Evolutionary conservation across 2,329 filamentous ascomycete genomes (phyloP).

Genomic region (Beauveria sp.): DNA sequence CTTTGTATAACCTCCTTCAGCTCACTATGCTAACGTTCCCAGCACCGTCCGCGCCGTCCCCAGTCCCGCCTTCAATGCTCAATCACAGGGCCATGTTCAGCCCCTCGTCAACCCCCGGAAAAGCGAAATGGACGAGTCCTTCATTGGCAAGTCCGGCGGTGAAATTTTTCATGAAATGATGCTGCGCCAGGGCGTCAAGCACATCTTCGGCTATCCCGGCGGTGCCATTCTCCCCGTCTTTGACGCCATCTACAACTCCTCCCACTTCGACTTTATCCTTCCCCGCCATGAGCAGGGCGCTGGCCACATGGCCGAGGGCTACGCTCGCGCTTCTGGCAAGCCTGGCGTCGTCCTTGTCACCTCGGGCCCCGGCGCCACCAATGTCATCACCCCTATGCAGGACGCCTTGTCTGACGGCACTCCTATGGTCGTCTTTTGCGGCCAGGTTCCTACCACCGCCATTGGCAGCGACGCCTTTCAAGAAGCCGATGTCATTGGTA

Average conservation of each 20-base stretch:
- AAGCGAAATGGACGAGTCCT: constrained; percentile 73
- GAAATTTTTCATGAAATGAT: constrained; percentile 99
- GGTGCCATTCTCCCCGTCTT: constrained; percentile 96
- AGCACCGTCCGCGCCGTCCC: constrained; percentile 48
- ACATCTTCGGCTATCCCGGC: constrained; percentile 89
- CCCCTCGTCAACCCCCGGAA: constrained; percentile 54
- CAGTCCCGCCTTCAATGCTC: constrained; percentile 53
- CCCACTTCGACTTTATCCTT: constrained; percentile 92
- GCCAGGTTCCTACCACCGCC: constrained; percentile 81
- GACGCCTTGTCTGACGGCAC: constrained; percentile 93
- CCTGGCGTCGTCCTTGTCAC: constrained; percentile 95
- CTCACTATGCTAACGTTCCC: constrained; percentile 6
- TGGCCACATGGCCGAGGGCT: constrained; percentile 97
- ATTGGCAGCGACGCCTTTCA: constrained; percentile 97
- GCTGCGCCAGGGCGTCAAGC: constrained; percentile 83
- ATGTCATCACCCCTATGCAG: constrained; percentile 93
- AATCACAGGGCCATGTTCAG: constrained; percentile 54
- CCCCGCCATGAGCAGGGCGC: constrained; percentile 96
- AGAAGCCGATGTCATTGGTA: constrained; percentile 89
- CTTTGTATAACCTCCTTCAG: background rate
- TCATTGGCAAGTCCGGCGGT: constrained; percentile 87
- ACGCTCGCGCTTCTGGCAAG: constrained; percentile 86
- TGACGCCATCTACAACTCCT: constrained; percentile 97
- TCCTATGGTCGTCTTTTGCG: constrained; percentile 90
- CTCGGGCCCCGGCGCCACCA: constrained; percentile 92